Base-by-base conservation (phyloP, 768 basidiomycete species). In the Xanthoconium purpureum region DNA sequence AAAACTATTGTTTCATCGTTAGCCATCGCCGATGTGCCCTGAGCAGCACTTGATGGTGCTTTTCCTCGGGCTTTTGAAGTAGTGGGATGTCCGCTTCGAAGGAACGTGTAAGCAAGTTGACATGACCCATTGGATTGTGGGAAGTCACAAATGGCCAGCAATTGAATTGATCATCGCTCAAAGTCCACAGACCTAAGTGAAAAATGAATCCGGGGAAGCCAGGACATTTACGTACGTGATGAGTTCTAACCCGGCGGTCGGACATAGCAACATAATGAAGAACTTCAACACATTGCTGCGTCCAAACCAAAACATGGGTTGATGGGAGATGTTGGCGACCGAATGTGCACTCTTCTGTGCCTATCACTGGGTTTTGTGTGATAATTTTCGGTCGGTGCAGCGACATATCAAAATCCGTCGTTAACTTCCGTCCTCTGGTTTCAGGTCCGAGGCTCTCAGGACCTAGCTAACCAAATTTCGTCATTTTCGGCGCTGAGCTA, bases 171-270 rank as follows among this genome's bases (percentile, higher is more conserved):
- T n/a, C 38, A 14, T 32, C 28, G 8, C 18, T 12, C 5, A 18
- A 46, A 14, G 37, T 46, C 52, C 37, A 47, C 48, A 54, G 38
- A 47, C 47, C 13, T 39, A 43, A 35, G 47, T 46, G 37, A 37
- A 42, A 43, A 56, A 42, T 47, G 24, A 47, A 52, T 50, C 51
- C 6, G 59, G 59, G 59, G 63, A 57, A 54, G 46, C 17, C 30
- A 47, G 15, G 14, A 53, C 13, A 9, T 7, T 64, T 56, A 61
- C 63, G 53, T 61, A 57, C 40, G 20, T 37, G 17, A 12, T 28
- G 49, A 28, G 52, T 50, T 39, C 47, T 40, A 37, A 47, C n/a
- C 35, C 37, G 53, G 18, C 35, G 18, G 15, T 59, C 54, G 48
- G 57, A 50, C 51, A 20, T 29, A 11, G 20, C 10, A 17, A 30